phyloP scores from a whole-genome alignment of 1,284 basidiomycete species.

The Leccinum pseudoinsigne region DNA sequence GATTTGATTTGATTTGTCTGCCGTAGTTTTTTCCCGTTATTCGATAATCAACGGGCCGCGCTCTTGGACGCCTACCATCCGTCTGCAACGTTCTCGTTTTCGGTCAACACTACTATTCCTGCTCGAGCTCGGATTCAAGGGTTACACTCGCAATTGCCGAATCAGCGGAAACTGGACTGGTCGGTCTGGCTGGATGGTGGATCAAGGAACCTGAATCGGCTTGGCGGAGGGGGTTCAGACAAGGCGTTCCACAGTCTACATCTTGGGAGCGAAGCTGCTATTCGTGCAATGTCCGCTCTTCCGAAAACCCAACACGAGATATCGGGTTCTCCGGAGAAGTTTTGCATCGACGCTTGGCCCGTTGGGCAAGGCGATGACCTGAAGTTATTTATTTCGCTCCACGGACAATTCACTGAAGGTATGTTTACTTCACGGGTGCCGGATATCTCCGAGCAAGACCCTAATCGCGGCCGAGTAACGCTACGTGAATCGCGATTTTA shows the following conservation, averaged over 20 bases:
- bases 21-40: constrained; percentile 79
- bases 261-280: constrained; percentile 67
- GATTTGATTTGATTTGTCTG: constrained; percentile 10
- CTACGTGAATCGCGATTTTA: constrained; percentile 17
- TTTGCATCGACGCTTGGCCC: constrained; percentile 88
- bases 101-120: constrained; percentile 81
- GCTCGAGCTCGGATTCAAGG: constrained; percentile 68
- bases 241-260: constrained; percentile 73
- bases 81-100: constrained; percentile 86
- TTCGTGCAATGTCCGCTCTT: constrained; percentile 62
- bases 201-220: constrained; percentile 77
- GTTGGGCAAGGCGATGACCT: constrained; percentile 61
- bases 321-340: constrained; percentile 71
- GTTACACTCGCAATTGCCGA: constrained; percentile 65
- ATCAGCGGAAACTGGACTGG: constrained; percentile 82
- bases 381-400: constrained; percentile 79
- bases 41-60: constrained; percentile 73
- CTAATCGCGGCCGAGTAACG: constrained; percentile 4
- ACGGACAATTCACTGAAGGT: constrained; percentile 94
- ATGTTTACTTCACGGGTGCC: constrained; percentile 28
- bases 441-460: constrained; percentile 17
- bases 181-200: constrained; percentile 60
- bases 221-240: constrained; percentile 50
- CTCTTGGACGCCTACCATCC: constrained; percentile 81
- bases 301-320: constrained; percentile 85